Conservation (phyloP, 116 monocot genomes). For the Phalaenopsis hybrid region DNA sequence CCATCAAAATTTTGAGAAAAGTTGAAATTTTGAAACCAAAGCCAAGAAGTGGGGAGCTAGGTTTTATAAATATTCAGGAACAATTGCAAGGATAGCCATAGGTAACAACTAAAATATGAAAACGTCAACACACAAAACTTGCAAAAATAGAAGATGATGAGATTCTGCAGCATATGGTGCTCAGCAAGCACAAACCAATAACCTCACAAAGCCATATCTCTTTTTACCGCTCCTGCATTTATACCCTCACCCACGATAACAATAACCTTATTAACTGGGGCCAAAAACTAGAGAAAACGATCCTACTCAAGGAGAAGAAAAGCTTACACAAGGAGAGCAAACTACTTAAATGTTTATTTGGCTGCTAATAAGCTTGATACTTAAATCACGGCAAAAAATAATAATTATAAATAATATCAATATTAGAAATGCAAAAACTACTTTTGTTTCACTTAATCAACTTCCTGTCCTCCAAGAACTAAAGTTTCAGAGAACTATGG, state of each 20-base stretch:
- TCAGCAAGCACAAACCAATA: background rate
- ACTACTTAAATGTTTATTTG: background rate
- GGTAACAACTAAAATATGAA: background rate
- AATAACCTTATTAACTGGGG: background rate
- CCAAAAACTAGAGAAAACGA: background rate
- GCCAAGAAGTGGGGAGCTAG: background rate
- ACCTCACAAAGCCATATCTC: background rate
- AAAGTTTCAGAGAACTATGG: background rate
- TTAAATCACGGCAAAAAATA: background rate
- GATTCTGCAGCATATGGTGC: background rate
- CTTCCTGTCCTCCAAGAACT: background rate
- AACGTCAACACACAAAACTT: background rate
- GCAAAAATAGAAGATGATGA: background rate
- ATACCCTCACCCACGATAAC: background rate
- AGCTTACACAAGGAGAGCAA: background rate
- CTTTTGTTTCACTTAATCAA: background rate
- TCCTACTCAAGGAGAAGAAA: background rate
- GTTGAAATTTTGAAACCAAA: background rate
- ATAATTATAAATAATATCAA: no score
- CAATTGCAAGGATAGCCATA: background rate
- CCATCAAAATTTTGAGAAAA: background rate
- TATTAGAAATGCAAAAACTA: background rate
- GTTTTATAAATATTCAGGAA: background rate
- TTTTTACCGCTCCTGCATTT: background rate
- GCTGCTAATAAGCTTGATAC: background rate